These are phyloP conservation scores for Knufia fluminis DNA, from an alignment of 2,329 filamentous ascomycete species.

Conservation along the genomic window DNA sequence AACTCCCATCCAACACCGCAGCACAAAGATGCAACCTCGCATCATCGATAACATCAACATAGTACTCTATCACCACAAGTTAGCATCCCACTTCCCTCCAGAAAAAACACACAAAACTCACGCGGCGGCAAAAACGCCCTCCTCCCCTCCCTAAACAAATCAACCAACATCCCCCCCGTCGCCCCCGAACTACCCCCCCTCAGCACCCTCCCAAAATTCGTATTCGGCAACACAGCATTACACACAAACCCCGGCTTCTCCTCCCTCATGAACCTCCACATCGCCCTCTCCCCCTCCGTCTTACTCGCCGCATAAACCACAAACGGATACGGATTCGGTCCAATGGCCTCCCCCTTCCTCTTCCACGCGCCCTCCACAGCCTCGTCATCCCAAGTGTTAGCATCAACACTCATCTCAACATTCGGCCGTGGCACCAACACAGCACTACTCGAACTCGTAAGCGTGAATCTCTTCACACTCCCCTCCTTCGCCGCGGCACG, in stretches of 20 bases:
- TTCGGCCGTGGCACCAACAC: slow-evolving; percentile 13
- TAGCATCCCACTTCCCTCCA: neutral
- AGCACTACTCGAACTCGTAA: slow-evolving; percentile 2
- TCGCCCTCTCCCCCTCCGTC: slow-evolving; percentile 28
- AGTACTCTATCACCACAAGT: slow-evolving; percentile 5
- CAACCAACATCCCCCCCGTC: slow-evolving; percentile 22
- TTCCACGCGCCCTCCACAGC: slow-evolving; percentile 28
- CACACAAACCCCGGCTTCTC: slow-evolving; percentile 23
- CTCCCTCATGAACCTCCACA: slow-evolving; percentile 33
- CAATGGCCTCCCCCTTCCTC: slow-evolving; percentile 26
- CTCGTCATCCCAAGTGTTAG: slow-evolving; percentile 30
- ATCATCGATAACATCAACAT: slow-evolving; percentile 37
- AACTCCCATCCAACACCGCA: slow-evolving; percentile 38
- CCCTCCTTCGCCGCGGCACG: slow-evolving; percentile 8
- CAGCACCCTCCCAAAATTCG: slow-evolving; percentile 13
- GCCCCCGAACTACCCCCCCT: neutral
- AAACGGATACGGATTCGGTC: slow-evolving; percentile 14
- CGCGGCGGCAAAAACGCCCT: neutral
- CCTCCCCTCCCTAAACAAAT: slow-evolving; percentile 8
- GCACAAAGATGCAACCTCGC: slow-evolving; percentile 45
- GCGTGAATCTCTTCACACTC: slow-evolving; percentile 25
- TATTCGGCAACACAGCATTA: slow-evolving; percentile 21
- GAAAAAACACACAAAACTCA: slow-evolving; percentile 5
- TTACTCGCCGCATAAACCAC: slow-evolving; percentile 35
- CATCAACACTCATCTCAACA: slow-evolving; percentile 33